Evolutionary conservation across 1,284 basidiomycete genomes (phyloP).

Genomic region (Ganoderma leucocontextum): DNA sequence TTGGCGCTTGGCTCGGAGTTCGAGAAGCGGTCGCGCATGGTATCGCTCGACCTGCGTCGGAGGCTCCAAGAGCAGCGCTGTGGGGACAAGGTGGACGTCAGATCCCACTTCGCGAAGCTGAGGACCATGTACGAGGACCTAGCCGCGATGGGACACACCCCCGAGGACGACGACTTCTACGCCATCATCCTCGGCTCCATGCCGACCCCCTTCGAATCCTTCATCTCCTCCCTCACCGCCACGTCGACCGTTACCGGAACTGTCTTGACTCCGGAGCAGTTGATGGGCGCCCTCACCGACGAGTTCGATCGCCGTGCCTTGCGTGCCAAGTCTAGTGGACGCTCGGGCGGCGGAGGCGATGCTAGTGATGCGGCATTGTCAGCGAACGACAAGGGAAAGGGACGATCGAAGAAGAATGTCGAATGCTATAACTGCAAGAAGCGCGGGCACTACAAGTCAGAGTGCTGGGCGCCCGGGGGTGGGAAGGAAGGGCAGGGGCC

Average conservation of each 20-base stretch:
- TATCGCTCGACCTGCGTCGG: slow-evolving; percentile 31
- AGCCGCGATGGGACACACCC: slow-evolving; percentile 28
- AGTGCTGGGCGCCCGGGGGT: slow-evolving; percentile 42
- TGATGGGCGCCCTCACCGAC: slow-evolving; percentile 29
- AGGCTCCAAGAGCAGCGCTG: slow-evolving; percentile 31
- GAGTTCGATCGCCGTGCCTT: slow-evolving; percentile 27
- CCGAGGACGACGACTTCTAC: neutral
- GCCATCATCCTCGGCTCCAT: slow-evolving; percentile 25
- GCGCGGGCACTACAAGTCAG: too few species aligned
- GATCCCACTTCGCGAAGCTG: slow-evolving; percentile 31
- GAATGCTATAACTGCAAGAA: slow-evolving; percentile 38
- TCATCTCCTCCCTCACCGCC: slow-evolving; percentile 13
- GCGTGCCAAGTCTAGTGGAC: slow-evolving; percentile 2
- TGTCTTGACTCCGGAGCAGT: slow-evolving; percentile 19
- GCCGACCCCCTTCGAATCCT: slow-evolving; percentile 21
- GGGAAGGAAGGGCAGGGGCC: slow-evolving; percentile 36
- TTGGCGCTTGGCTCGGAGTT: slow-evolving; percentile 20
- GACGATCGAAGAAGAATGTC: slow-evolving; percentile 21
- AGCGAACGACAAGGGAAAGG: slow-evolving; percentile 19
- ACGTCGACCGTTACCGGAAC: slow-evolving; percentile 8
- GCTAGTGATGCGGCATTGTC: slow-evolving; percentile 17
- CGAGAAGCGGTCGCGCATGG: slow-evolving; percentile 6
- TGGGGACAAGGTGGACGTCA: slow-evolving; percentile 31
- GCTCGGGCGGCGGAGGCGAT: neutral
- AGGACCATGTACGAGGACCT: slow-evolving; percentile 31